phyloP scores from a whole-genome alignment of 1,284 basidiomycete genomes.

The Naganishia sp. region DNA sequence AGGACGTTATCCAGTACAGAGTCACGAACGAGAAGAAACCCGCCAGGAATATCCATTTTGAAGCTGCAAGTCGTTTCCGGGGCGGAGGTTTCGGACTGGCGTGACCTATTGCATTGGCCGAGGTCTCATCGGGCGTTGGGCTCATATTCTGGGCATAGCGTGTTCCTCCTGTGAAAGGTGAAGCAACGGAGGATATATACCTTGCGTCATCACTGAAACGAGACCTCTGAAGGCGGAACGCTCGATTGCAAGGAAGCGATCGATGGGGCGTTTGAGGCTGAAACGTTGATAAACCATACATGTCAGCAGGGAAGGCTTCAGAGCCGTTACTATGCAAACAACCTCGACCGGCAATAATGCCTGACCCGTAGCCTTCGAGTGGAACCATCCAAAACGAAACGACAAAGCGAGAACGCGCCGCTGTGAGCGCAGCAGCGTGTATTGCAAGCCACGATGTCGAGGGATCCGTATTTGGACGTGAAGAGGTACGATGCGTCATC shows the following conservation, averaged over 20 bases:
- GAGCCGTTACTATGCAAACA: no score
- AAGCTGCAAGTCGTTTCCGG: constrained; percentile 2
- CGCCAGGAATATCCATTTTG: constrained; percentile 6
- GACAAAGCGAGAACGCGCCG: neutral
- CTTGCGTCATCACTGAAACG: neutral
- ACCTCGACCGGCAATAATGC: no score
- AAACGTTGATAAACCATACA: constrained; percentile 3
- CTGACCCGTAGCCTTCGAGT: no score
- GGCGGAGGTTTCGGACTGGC: neutral
- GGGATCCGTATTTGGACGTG: constrained; percentile 34
- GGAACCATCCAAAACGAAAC: no score
- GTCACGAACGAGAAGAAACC: neutral
- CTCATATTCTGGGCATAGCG: constrained; percentile 13
- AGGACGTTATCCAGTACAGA: neutral
- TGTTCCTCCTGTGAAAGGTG: neutral
- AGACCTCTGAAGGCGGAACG: neutral
- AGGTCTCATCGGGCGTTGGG: neutral
- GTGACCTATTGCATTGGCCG: neutral
- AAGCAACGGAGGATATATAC: neutral
- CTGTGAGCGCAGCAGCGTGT: neutral
- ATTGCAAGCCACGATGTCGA: constrained; percentile 23
- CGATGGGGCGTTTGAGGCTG: constrained; percentile 18
- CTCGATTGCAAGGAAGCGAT: constrained; percentile 13
- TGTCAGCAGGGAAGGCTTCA: no score
- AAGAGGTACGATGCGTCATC: constrained; percentile 19